phyloP scores from a whole-genome alignment of 2,329 filamentous ascomycete species.

The Aspergillus ibericus region DNA sequence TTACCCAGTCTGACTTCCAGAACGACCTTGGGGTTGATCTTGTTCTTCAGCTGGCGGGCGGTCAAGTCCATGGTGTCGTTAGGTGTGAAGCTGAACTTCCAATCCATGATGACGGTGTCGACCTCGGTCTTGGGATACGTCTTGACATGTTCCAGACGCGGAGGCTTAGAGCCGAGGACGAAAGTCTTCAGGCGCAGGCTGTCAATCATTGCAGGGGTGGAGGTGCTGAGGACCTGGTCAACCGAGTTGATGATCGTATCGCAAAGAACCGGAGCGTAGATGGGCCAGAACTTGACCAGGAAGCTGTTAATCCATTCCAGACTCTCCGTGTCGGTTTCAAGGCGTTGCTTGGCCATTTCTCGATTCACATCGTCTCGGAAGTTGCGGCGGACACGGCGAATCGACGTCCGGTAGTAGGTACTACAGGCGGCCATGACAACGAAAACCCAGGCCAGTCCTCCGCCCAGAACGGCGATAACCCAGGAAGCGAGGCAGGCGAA shows the following conservation, averaged over 20 bases:
- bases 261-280: constrained; percentile 91
- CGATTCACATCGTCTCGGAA: constrained; percentile 92
- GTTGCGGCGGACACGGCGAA: constrained; percentile 89
- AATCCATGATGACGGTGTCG: constrained; percentile 97
- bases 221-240: constrained; percentile 90
- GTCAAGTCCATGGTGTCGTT: constrained; percentile 94
- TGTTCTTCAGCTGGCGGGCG: constrained; percentile 83
- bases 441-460: constrained; percentile 89
- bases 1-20: constrained; percentile 94
- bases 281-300: constrained; percentile 98
- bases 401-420: constrained; percentile 95
- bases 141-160: constrained; percentile 95
- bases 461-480: constrained; percentile 84
- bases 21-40: constrained; percentile 95
- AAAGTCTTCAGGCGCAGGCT: constrained; percentile 93
- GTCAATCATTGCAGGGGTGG: constrained; percentile 89
- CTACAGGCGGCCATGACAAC: constrained; percentile 88
- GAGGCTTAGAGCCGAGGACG: constrained; percentile 90
- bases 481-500: constrained; percentile 90
- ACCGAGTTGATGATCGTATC: constrained; percentile 91
- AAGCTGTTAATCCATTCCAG: constrained; percentile 99
- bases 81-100: constrained; percentile 99
- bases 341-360: constrained; percentile 79
- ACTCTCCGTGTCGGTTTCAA: constrained; percentile 89
- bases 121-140: constrained; percentile 95